Percentiles rank a stretch among this genome's conserved stretches.
phyloP scores from a whole-genome alignment of 768 basidiomycete genomes.

The Tremella yokohamensis region DNA sequence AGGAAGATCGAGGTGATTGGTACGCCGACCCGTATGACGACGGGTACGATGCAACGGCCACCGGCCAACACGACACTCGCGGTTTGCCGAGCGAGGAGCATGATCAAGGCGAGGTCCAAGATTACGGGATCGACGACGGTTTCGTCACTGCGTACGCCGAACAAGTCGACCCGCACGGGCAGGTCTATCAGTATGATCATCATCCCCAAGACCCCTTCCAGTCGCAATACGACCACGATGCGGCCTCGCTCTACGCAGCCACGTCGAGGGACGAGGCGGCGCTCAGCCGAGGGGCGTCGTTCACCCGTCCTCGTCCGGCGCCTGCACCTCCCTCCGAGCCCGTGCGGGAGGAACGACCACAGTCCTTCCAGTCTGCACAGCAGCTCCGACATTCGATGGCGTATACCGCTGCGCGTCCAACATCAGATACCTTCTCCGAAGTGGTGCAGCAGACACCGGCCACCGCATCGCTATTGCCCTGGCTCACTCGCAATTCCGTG shows the following conservation, averaged over 20 bases:
- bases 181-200: neutral
- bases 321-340: neutral
- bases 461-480: neutral
- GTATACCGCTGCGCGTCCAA: neutral
- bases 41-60: neutral
- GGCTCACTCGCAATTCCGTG: neutral
- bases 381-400: neutral
- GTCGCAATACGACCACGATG: slow-evolving; percentile 2
- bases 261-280: neutral
- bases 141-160: too few relatives aligned
- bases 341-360: neutral
- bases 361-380: neutral
- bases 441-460: neutral
- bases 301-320: neutral
- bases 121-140: neutral
- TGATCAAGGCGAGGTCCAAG: neutral
- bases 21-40: slow-evolving; percentile 4
- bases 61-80: neutral
- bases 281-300: neutral
- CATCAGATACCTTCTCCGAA: slow-evolving; percentile 2
- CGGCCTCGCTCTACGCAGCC: neutral
- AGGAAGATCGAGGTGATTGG: neutral
- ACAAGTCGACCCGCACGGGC: neutral
- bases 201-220: slow-evolving; percentile 1
- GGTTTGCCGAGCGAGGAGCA: neutral